Evolutionary conservation across 1,284 basidiomycete species (phyloP), one percentile per base, ranked within the genome.

Genomic region (Pseudozyma thailandica): DNA sequence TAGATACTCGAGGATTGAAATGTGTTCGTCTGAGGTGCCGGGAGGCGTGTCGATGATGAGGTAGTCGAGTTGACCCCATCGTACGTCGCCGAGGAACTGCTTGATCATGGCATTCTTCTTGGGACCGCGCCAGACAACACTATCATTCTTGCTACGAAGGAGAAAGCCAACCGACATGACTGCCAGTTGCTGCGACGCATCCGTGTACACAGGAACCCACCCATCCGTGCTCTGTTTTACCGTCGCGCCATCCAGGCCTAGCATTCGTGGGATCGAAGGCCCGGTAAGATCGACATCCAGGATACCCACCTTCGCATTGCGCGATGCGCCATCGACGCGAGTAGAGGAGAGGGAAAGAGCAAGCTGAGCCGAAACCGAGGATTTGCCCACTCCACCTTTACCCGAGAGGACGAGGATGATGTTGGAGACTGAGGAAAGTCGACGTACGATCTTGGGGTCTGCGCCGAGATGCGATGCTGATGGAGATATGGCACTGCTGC

Each of bases 71-170:
- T 93, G 90, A 48, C 94, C 95, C 96, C 96, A 99, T 63, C 93
- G 85, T 12, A 98, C 96, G 79, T 99, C 94, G 75, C 90, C 90
- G 81, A 98, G 84, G 82, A 99, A 98, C 85, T 99, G 96, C 77
- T 94, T 87, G 78, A 99, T 98, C 96, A 98, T 98, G 45, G 93
- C 96, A 79, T 97, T 97, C 88, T 98, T 99, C 88, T 98, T 98
- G 31, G 96, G 96, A 0, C 96, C 96, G 74, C 96, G 86, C 96
- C 96, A 99, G 0, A 99, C 92, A 33, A 99, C 93, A 15, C 90
- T 92, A 81, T 97, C 94, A 50, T 91, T 91, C 78, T 90, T 90
- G 78, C 90, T 90, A 84, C 92, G 92, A 64, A 98, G 84, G 76
- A 99, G 84, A 82, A 98, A 98, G 3, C 94, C 96, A 13, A 98